These are phyloP conservation scores for Arachnomyces sp. DNA, from an alignment of 2,329 filamentous ascomycete species.

Conservation along the genomic window DNA sequence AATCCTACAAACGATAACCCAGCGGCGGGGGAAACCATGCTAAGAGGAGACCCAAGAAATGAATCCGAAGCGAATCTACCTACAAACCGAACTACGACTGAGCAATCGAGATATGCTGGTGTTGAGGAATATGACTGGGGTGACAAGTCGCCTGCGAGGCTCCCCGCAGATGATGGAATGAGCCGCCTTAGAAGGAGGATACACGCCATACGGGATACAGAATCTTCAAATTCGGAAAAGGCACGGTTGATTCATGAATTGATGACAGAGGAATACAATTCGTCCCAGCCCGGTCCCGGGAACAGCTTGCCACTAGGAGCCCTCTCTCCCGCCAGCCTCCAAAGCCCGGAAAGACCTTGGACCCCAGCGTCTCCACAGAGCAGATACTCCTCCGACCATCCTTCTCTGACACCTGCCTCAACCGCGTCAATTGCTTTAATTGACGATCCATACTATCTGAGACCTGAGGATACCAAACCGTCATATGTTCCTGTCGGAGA, in stretches of 20 bases:
- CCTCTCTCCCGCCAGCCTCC: slow-evolving; percentile 20
- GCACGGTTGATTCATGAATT: slow-evolving; percentile 63
- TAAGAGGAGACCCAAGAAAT: too few relatives aligned
- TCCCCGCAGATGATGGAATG: slow-evolving; percentile 78
- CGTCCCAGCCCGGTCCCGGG: too few relatives aligned
- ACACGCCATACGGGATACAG: slow-evolving; percentile 56
- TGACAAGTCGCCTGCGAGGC: slow-evolving; percentile 16
- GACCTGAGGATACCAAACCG: slow-evolving; percentile 52
- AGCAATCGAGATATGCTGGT: background rate
- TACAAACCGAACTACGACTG: too few relatives aligned
- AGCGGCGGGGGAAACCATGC: too few relatives aligned
- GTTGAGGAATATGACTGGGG: slow-evolving; percentile 9
- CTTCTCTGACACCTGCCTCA: slow-evolving; percentile 18
- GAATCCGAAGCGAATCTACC: too few relatives aligned
- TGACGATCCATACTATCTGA: slow-evolving; percentile 33
- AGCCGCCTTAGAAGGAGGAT: slow-evolving; percentile 57
- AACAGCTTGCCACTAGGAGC: slow-evolving; percentile 12
- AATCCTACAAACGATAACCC: too few relatives aligned
- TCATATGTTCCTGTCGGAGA: slow-evolving; percentile 55
- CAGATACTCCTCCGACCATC: slow-evolving; percentile 21
- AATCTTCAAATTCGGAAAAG: slow-evolving; percentile 55
- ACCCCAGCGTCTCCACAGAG: slow-evolving; percentile 26
- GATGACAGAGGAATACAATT: slow-evolving; percentile 60
- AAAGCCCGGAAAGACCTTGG: slow-evolving; percentile 19
- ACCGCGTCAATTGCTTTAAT: slow-evolving; percentile 20